Conservation (phyloP, 2,329 filamentous ascomycete genomes). For the Akanthomyces muscarius region DNA sequence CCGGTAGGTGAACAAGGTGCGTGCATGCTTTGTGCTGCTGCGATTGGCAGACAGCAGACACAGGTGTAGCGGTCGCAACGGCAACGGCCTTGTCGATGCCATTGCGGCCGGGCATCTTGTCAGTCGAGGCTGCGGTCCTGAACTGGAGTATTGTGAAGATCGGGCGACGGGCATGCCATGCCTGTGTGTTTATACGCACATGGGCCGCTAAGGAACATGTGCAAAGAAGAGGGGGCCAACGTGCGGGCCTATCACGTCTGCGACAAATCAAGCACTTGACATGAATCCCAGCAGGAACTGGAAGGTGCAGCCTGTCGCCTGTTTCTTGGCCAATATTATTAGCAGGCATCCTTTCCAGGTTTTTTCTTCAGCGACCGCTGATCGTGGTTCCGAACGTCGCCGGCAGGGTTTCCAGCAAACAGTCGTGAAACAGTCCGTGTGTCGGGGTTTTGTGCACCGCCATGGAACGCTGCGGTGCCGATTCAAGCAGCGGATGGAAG, state of each 20-base stretch:
- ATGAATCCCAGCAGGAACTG: neutral
- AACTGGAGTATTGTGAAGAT: neutral
- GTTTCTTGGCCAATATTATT: neutral
- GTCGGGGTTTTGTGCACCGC: neutral
- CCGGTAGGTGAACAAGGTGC: neutral
- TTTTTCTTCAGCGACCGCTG: neutral
- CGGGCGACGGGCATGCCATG: too few species aligned
- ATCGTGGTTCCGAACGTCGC: neutral
- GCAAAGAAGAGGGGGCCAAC: neutral
- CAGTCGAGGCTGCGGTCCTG: neutral
- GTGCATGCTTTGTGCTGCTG: neutral
- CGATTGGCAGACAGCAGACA: neutral
- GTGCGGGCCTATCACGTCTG: neutral
- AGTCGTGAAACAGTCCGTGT: slow-evolving; percentile 8
- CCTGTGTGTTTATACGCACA: neutral
- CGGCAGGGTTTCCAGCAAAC: neutral
- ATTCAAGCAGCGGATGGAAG: neutral
- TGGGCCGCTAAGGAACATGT: neutral
- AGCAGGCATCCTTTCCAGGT: neutral
- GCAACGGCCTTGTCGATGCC: neutral
- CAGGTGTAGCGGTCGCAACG: neutral
- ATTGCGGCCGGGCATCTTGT: neutral
- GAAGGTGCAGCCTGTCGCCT: neutral
- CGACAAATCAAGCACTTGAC: neutral
- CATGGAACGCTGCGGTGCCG: neutral